These are phyloP conservation scores for Acer yangbiense DNA, from an alignment of 345 rosid species.

Conservation along the genomic window DNA sequence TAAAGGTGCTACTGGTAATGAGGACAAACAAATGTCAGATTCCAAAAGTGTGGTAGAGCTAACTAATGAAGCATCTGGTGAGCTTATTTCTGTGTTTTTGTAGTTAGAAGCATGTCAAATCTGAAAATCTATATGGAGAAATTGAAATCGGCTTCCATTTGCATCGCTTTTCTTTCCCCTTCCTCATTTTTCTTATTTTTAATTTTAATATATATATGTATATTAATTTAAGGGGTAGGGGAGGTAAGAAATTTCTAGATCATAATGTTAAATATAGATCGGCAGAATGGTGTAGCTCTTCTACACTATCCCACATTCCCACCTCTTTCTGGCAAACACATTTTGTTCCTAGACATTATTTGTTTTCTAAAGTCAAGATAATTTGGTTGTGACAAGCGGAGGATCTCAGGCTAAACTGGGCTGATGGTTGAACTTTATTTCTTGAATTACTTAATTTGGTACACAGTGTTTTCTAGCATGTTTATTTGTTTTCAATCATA, in stretches of 20 bases:
- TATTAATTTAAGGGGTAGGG: background rate
- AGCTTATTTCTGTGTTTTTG: slow-evolving; percentile 16
- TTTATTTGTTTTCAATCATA: background rate
- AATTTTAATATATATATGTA: background rate
- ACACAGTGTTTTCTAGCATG: background rate
- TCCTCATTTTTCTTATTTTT: background rate
- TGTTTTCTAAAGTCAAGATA: background rate
- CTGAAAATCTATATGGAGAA: slow-evolving; percentile 4
- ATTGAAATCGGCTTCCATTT: background rate
- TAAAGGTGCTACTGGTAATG: slow-evolving; percentile 72
- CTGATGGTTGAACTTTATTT: background rate
- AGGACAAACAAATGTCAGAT: slow-evolving; percentile 75
- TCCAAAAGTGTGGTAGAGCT: slow-evolving; percentile 78
- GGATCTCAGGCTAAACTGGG: background rate
- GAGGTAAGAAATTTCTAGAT: background rate
- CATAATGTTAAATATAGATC: background rate
- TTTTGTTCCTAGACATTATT: background rate
- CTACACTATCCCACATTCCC: background rate
- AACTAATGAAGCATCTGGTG: slow-evolving; percentile 81
- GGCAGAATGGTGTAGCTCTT: background rate
- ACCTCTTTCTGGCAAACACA: background rate
- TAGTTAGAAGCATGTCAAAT: background rate
- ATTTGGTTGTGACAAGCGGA: background rate
- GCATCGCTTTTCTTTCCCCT: background rate
- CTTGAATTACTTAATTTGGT: background rate